These are phyloP conservation scores for Didymella segeticola DNA, from an alignment of 2,329 filamentous ascomycete genomes.

Conservation along the genomic window DNA sequence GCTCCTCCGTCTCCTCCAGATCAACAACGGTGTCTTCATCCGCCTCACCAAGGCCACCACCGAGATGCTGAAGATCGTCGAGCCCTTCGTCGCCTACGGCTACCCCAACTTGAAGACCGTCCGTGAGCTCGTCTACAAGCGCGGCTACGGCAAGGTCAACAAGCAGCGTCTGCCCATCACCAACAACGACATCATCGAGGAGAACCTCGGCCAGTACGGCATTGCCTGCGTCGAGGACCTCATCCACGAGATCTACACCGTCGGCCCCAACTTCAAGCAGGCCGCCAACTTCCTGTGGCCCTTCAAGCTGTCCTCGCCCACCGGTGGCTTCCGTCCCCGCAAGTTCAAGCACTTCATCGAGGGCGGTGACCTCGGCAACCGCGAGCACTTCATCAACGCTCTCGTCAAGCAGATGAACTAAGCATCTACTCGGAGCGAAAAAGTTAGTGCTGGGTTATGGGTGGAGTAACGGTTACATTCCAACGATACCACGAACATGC, in stretches of 20 bases:
- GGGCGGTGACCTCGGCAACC: slow-evolving; percentile 98
- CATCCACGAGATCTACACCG: slow-evolving; percentile 97
- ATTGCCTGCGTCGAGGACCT: slow-evolving; percentile 99
- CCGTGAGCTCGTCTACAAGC: slow-evolving; percentile 98
- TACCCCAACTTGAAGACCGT: slow-evolving; percentile 99
- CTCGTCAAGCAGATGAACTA: slow-evolving; percentile 99
- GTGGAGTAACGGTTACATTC: slow-evolving; percentile 38
- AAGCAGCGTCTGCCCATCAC: slow-evolving; percentile 97
- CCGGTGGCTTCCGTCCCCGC: slow-evolving; percentile 90
- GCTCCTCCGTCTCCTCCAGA: slow-evolving; percentile 99
- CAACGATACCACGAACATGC: slow-evolving; percentile 39
- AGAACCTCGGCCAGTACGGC: slow-evolving; percentile 87
- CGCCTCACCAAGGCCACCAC: slow-evolving; percentile 95
- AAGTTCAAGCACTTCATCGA: slow-evolving; percentile 99
- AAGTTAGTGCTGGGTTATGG: slow-evolving; percentile 31
- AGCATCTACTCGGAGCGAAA: slow-evolving; percentile 11
- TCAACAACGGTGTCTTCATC: slow-evolving; percentile 99
- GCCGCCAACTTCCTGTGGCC: slow-evolving; percentile 99
- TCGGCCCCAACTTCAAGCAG: slow-evolving; percentile 99
- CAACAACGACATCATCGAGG: slow-evolving; percentile 97
- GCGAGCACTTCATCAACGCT: slow-evolving; percentile 96
- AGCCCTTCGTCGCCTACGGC: slow-evolving; percentile 99
- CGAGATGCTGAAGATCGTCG: slow-evolving; percentile 96
- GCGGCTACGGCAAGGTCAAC: slow-evolving; percentile 98
- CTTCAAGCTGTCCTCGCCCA: slow-evolving; percentile 99